These are phyloP conservation scores for Imleria badia DNA, from an alignment of 768 basidiomycete species.

Conservation along the genomic window DNA sequence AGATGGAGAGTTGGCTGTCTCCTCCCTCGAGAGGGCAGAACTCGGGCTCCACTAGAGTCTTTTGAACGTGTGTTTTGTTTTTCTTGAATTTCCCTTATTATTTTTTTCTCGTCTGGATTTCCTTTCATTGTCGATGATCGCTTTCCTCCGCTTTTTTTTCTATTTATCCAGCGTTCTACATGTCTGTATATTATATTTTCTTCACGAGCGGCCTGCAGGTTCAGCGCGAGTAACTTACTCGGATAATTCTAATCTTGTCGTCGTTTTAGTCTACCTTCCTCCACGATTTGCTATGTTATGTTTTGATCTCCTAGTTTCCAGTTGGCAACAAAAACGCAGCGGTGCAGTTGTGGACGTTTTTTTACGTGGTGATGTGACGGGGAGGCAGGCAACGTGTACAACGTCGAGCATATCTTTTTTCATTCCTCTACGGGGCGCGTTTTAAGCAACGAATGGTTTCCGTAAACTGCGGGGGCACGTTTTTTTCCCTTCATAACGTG, in stretches of 20 bases:
- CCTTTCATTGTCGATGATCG: constrained; percentile 1
- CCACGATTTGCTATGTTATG: constrained; percentile 14
- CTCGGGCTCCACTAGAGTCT: constrained; percentile 31
- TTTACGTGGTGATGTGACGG: neutral
- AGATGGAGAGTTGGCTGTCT: constrained; percentile 36
- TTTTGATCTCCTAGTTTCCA: constrained; percentile 5
- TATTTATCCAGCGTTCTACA: constrained; percentile 9
- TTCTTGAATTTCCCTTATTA: neutral
- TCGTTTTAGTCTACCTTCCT: constrained; percentile 9
- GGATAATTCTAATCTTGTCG: constrained; percentile 31
- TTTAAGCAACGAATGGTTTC: neutral
- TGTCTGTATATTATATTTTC: constrained; percentile 28
- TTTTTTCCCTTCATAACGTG: neutral
- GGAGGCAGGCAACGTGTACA: neutral
- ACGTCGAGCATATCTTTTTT: neutral
- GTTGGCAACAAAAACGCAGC: too few species aligned
- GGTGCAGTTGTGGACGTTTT: neutral
- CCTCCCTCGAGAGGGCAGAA: constrained; percentile 30
- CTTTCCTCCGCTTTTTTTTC: constrained; percentile 8
- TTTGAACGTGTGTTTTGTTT: constrained; percentile 19
- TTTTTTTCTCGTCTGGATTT: neutral
- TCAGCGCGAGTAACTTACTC: constrained; percentile 34
- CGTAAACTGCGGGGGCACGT: constrained; percentile 7
- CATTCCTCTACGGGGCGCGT: neutral
- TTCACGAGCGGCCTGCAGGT: constrained; percentile 25